A percentile compares a stretch with the other conserved stretches of the same genome.
These are phyloP conservation scores for Aspergillus carbonarius DNA, from an alignment of 2,329 filamentous ascomycete genomes.

Conservation along the genomic window DNA sequence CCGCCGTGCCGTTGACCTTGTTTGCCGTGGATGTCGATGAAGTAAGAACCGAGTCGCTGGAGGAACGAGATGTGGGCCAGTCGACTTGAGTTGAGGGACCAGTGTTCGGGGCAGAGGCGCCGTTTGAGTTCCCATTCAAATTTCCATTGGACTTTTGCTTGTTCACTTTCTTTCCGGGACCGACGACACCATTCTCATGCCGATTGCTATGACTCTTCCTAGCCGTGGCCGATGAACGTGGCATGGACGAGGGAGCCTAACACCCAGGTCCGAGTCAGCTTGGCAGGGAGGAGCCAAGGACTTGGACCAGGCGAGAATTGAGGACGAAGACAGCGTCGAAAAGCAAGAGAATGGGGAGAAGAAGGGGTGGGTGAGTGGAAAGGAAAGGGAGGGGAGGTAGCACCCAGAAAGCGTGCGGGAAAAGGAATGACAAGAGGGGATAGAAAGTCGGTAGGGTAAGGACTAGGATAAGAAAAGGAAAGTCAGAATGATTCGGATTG, in stretches of 20 bases:
- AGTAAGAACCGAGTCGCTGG: constrained; percentile 35
- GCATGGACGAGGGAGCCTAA: constrained; percentile 49
- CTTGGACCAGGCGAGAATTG: constrained; percentile 42
- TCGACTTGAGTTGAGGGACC: constrained; percentile 40
- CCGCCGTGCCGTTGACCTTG: constrained; percentile 29
- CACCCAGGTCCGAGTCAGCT: constrained; percentile 47
- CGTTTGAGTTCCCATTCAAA: constrained; percentile 52
- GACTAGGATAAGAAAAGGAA: constrained; percentile 16
- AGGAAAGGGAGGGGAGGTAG: constrained; percentile 12
- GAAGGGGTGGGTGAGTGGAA: constrained; percentile 1
- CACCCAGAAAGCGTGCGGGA: constrained; percentile 10
- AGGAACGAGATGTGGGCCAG: constrained; percentile 40
- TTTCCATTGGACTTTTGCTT: constrained; percentile 58
- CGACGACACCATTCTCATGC: constrained; percentile 86
- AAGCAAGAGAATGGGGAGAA: constrained; percentile 6
- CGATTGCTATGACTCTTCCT: constrained; percentile 66
- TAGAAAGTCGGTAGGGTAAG: constrained; percentile 14
- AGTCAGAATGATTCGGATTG: constrained; percentile 14
- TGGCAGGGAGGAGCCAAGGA: constrained; percentile 51
- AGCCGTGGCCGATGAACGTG: constrained; percentile 49
- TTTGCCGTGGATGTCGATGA: constrained; percentile 26
- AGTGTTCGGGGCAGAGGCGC: constrained; percentile 40
- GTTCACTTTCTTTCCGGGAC: constrained; percentile 68
- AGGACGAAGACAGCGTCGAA: constrained; percentile 22
- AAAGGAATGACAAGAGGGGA: constrained; percentile 21